These are phyloP conservation scores for Leccinum longicurvipes DNA, from an alignment of 768 basidiomycete species.

Conservation along the genomic window DNA sequence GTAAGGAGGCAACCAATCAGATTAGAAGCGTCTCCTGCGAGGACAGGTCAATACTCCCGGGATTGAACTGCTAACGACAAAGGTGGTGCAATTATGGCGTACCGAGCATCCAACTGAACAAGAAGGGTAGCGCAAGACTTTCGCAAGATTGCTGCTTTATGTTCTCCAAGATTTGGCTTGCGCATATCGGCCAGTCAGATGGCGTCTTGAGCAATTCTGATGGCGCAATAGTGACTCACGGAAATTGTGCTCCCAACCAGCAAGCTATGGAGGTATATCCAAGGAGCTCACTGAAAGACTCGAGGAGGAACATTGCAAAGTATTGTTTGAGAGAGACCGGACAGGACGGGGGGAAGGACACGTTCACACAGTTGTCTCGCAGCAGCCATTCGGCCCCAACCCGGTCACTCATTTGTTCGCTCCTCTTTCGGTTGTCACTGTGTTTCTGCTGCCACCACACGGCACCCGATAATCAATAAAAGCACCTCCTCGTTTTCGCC, in stretches of 20 bases:
- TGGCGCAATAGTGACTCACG: slow-evolving; percentile 50
- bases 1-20: slow-evolving; percentile 90
- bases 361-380: slow-evolving; percentile 14
- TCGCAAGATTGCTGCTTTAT: slow-evolving; percentile 72
- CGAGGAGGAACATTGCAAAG: slow-evolving; percentile 17
- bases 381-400: too few relatives aligned
- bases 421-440: not conserved
- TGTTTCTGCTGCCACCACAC: not conserved
- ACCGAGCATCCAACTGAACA: slow-evolving; percentile 93
- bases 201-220: not conserved
- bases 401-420: not conserved
- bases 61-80: not conserved
- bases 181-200: slow-evolving; percentile 4
- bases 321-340: not conserved
- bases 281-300: slow-evolving; percentile 54
- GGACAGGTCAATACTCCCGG: slow-evolving; percentile 3
- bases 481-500: not conserved
- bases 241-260: slow-evolving; percentile 88
- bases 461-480: not conserved
- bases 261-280: slow-evolving; percentile 71
- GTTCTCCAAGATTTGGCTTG: slow-evolving; percentile 84
- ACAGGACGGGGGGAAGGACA: not conserved
- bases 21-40: slow-evolving; percentile 86
- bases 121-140: slow-evolving; percentile 89
- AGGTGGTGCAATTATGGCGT: slow-evolving; percentile 25